Conservation (phyloP, 2,329 filamentous ascomycete genomes). For the Byssothecium circinans region DNA sequence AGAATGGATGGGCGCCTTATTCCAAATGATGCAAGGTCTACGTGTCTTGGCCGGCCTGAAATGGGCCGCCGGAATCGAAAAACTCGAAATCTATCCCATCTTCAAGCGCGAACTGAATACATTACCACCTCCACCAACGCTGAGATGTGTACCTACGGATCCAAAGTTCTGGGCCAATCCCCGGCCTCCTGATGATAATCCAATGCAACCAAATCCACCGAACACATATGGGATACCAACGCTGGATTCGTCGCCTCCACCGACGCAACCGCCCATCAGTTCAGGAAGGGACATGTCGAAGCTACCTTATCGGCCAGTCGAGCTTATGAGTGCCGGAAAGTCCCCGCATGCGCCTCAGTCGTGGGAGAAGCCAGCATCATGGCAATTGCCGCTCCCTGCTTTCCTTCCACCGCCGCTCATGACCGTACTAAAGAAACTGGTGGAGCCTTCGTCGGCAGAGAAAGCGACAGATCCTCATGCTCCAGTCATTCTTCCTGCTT, state of each 20-base stretch:
- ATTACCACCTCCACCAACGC: slow-evolving; percentile 31
- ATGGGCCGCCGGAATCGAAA: slow-evolving; percentile 36
- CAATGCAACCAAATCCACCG: slow-evolving; percentile 29
- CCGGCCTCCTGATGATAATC: slow-evolving; percentile 19
- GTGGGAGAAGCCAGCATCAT: slow-evolving; percentile 9
- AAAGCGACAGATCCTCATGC: slow-evolving; percentile 22
- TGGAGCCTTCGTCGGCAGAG: slow-evolving; percentile 8
- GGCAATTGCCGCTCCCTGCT: slow-evolving; percentile 17
- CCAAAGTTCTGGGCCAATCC: slow-evolving; percentile 15
- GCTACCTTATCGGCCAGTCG: slow-evolving; percentile 6
- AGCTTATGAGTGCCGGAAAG: slow-evolving; percentile 6
- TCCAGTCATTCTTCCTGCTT: slow-evolving; percentile 24
- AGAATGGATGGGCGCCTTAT: slow-evolving; percentile 25
- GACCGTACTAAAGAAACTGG: slow-evolving; percentile 20
- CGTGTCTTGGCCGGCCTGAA: slow-evolving; percentile 32
- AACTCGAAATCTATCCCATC: slow-evolving; percentile 32
- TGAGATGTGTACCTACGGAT: slow-evolving; percentile 9
- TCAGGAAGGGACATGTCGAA: slow-evolving; percentile 11
- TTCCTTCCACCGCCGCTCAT: slow-evolving; percentile 35
- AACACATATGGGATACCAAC: slow-evolving; percentile 21
- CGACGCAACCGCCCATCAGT: slow-evolving; percentile 1
- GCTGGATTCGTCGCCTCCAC: slow-evolving; percentile 3
- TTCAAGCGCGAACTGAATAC: slow-evolving; percentile 30
- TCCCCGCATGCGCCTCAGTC: slow-evolving; percentile 4
- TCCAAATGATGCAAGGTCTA: slow-evolving; percentile 36